Evolutionary conservation across 2,329 filamentous ascomycete species (phyloP).

Genomic region (Plectosphaerella sp.): DNA sequence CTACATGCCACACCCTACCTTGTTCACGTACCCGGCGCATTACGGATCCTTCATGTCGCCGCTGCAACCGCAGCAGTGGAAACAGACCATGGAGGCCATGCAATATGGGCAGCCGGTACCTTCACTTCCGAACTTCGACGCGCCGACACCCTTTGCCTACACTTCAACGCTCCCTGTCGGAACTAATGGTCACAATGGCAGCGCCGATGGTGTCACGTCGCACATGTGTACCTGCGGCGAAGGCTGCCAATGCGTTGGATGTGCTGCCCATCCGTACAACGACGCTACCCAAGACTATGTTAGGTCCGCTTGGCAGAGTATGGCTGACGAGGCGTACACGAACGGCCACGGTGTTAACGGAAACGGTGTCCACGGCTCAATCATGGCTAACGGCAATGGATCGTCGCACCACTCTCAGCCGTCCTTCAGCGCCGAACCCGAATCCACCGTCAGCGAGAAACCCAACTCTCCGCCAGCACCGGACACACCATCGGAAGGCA

Average conservation of each 20-base stretch:
- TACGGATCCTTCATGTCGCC: constrained; percentile 53
- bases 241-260: constrained; percentile 63
- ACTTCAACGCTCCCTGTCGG: constrained; percentile 7
- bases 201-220: constrained; percentile 17
- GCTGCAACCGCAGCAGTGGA: constrained; percentile 49
- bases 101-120: constrained; percentile 28
- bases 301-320: constrained; percentile 40
- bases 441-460: constrained; percentile 3
- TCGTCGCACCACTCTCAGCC: constrained; percentile 15
- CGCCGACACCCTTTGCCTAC: constrained; percentile 6
- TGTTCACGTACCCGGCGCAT: constrained; percentile 49
- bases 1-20: constrained; percentile 36
- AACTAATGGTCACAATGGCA: constrained; percentile 9
- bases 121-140: constrained; percentile 12
- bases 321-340: constrained; percentile 26
- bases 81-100: constrained; percentile 38
- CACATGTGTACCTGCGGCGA: constrained; percentile 59
- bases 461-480: constrained; percentile 30
- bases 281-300: constrained; percentile 53
- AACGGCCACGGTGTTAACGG: constrained; percentile 18
- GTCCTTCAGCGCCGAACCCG: constrained; percentile 9
- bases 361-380: constrained; percentile 7
- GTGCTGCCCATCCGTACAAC: constrained; percentile 64
- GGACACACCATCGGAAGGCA: constrained; percentile 43
- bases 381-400: constrained; percentile 11